Evolutionary conservation across 768 basidiomycete genomes (phyloP).

Genomic region (Lepiota brunneoincarnata): DNA sequence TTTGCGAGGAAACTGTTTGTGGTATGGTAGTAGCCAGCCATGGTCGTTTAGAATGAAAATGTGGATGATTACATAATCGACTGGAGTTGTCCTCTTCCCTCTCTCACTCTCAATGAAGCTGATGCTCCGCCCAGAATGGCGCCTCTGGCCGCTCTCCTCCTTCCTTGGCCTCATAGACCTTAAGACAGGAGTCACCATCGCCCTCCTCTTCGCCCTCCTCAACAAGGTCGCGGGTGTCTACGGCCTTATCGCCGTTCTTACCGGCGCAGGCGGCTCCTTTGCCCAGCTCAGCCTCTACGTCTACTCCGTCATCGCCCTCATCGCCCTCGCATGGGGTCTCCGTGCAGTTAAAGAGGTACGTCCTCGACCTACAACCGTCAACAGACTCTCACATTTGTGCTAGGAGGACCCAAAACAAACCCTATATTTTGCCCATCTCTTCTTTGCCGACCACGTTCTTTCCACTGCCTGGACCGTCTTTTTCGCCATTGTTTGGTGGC

Average conservation of each 20-base stretch:
- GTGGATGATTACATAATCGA: conserved; percentile 27
- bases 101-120: conserved; percentile 56
- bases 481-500: conserved; percentile 90
- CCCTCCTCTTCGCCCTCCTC: conserved; percentile 87
- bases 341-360: conserved; percentile 82
- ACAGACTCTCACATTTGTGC: conserved; percentile 15
- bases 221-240: conserved; percentile 99
- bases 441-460: conserved; percentile 88
- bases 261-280: conserved; percentile 90
- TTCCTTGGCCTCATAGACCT: conserved; percentile 89
- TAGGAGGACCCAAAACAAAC: conserved; percentile 89
- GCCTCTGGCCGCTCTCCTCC: conserved; percentile 77
- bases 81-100: no score
- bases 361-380: conserved; percentile 14
- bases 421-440: conserved; percentile 88
- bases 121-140: conserved; percentile 79
- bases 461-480: conserved; percentile 90
- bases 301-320: conserved; percentile 83
- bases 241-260: conserved; percentile 87
- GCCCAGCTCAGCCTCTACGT: conserved; percentile 91
- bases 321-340: conserved; percentile 84
- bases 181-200: conserved; percentile 89
- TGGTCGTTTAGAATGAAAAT: conserved; percentile 19
- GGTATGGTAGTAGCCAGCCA: conserved; percentile 67
- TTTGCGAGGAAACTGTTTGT: conserved; percentile 68